A percentile compares a stretch with the other conserved stretches of the same genome.
These are phyloP conservation scores for Acanthamoeba quina DNA, from an alignment of 208 protist species.

Conservation along the genomic window DNA sequence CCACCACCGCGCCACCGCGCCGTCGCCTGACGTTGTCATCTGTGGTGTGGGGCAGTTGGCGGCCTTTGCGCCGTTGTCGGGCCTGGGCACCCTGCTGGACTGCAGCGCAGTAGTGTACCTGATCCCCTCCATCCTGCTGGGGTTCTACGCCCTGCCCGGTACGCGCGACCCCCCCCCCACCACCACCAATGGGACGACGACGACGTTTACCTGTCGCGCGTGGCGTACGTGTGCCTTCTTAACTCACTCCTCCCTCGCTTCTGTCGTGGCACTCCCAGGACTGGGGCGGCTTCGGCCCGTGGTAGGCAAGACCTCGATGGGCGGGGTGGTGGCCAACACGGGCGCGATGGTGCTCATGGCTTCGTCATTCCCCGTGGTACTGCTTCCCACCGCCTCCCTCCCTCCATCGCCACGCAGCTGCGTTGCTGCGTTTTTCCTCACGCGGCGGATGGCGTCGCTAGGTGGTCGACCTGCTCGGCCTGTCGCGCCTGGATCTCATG, in stretches of 20 bases:
- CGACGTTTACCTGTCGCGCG: not conserved
- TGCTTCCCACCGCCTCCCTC: too few relatives aligned
- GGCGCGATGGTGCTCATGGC: not conserved
- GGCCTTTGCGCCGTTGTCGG: not conserved
- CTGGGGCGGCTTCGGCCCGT: not conserved
- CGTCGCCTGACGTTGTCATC: not conserved
- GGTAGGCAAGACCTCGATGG: constrained; percentile 39
- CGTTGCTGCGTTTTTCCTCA: not conserved
- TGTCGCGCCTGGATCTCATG: constrained; percentile 45
- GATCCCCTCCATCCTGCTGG: not conserved
- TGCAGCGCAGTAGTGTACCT: constrained; percentile 18
- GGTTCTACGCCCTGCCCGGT: not conserved
- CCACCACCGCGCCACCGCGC: not conserved
- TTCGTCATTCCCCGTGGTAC: constrained; percentile 37
- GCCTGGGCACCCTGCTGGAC: not conserved
- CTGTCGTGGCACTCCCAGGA: not conserved
- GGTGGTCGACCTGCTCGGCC: constrained; percentile 10
- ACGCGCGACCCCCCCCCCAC: too few relatives aligned
- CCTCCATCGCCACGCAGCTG: not conserved
- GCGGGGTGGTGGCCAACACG: not conserved
- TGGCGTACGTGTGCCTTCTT: too few relatives aligned
- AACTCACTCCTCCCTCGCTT: not conserved
- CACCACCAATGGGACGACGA: too few relatives aligned
- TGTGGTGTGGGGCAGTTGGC: not conserved
- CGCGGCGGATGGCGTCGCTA: not conserved